Conservation (phyloP, 2,329 filamentous ascomycete genomes). For the Cladosporium sp. region DNA sequence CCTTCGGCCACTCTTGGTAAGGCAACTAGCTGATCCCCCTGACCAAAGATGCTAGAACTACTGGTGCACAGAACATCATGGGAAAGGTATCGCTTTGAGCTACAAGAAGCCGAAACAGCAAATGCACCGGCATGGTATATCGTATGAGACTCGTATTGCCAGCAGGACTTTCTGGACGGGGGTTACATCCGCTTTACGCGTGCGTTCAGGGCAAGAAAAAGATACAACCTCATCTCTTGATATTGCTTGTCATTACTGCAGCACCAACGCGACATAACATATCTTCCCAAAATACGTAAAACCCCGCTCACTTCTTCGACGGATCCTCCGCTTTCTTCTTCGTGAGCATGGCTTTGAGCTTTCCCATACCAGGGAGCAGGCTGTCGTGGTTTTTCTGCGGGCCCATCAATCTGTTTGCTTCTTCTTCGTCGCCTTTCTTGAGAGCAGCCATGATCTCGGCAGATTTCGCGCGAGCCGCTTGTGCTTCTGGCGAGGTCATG, state of each 20-base stretch:
- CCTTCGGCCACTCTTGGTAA: neutral
- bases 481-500: conserved; percentile 32
- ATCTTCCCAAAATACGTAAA: neutral
- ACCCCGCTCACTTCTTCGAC: neutral
- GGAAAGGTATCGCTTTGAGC: neutral
- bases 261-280: neutral
- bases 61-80: neutral
- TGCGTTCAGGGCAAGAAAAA: neutral
- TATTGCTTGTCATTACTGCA: neutral
- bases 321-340: neutral
- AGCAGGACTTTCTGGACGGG: neutral
- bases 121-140: conserved; percentile 4
- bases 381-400: conserved; percentile 18
- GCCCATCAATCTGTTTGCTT: conserved; percentile 31
- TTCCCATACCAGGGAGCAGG: conserved; percentile 15
- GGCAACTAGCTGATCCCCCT: neutral
- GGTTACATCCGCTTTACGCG: conserved; percentile 3
- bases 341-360: conserved; percentile 13
- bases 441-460: conserved; percentile 33
- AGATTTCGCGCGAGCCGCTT: conserved; percentile 28
- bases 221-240: neutral
- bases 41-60: neutral
- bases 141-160: conserved; percentile 1
- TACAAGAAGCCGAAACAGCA: neutral
- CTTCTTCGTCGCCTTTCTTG: conserved; percentile 31